Evolutionary conservation across 2,329 filamentous ascomycete species (phyloP).

Genomic region (Mariannaea elegans): DNA sequence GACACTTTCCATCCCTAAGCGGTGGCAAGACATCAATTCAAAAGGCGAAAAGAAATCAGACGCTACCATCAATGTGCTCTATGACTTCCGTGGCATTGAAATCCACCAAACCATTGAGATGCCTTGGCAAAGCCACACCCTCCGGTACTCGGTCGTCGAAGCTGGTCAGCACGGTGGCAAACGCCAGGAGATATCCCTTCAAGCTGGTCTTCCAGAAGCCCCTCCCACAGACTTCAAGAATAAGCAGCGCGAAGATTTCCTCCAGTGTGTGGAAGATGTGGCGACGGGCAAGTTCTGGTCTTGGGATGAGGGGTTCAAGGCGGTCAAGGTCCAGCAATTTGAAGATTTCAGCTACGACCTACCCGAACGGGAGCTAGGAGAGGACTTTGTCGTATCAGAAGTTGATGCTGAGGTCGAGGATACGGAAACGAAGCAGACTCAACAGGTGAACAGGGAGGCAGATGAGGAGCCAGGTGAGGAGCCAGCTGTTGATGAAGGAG

Average conservation of each 20-base stretch:
- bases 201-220: slow-evolving; percentile 14
- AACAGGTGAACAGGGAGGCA: not conserved
- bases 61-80: slow-evolving; percentile 37
- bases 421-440: not conserved
- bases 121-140: slow-evolving; percentile 53
- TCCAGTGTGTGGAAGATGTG: slow-evolving; percentile 42
- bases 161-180: slow-evolving; percentile 60
- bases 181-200: slow-evolving; percentile 59
- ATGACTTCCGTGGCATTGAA: slow-evolving; percentile 61
- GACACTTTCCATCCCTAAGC: slow-evolving; percentile 22
- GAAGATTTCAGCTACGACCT: slow-evolving; percentile 42
- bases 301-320: slow-evolving; percentile 45
- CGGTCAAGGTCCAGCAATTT: slow-evolving; percentile 37
- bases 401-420: not conserved
- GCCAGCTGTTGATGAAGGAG: not conserved
- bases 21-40: slow-evolving; percentile 9
- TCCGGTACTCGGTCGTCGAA: slow-evolving; percentile 63
- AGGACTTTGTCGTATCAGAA: slow-evolving; percentile 36
- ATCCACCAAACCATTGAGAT: slow-evolving; percentile 57
- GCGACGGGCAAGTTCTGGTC: slow-evolving; percentile 45
- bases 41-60: not conserved
- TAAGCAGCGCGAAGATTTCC: slow-evolving; percentile 30
- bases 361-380: slow-evolving; percentile 34
- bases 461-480: not conserved
- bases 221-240: not conserved